Conservation (phyloP, 495 filamentous ascomycete genomes). For the Penicillium coffeae region DNA sequence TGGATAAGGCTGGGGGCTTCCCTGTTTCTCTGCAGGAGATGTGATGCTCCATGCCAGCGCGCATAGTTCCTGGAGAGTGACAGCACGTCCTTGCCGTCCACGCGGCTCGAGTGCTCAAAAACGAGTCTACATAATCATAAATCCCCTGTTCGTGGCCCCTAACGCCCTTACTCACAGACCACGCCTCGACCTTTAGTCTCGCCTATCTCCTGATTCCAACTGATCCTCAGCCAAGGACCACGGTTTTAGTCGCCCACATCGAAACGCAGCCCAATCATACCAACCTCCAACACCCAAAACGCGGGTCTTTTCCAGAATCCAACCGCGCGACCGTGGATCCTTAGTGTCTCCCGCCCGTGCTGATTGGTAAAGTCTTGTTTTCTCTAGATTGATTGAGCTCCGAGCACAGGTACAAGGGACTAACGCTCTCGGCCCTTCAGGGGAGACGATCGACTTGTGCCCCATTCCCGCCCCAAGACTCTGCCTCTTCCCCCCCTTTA, state of each 20-base stretch:
- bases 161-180: no score
- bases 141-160: background rate
- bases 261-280: background rate
- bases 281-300: background rate
- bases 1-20: background rate
- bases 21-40: no score
- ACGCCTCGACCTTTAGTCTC: no score
- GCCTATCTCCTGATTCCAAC: no score
- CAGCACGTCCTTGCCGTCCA: no score
- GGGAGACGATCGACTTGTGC: constrained; percentile 6
- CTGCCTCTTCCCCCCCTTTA: constrained; percentile 8
- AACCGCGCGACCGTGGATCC: background rate
- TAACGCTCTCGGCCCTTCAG: constrained; percentile 2
- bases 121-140: no score
- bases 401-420: background rate
- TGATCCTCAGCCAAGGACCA: no score
- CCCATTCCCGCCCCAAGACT: constrained; percentile 8
- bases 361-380: constrained; percentile 25
- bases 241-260: background rate
- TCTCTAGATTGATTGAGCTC: constrained; percentile 21
- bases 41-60: no score
- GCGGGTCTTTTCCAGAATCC: background rate
- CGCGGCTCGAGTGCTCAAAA: no score
- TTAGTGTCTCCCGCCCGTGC: background rate
- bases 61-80: background rate